Evolutionary conservation across 1,284 basidiomycete species (phyloP), one percentile per base, ranked within the genome.

Genomic region (Crepidotus sp.): DNA sequence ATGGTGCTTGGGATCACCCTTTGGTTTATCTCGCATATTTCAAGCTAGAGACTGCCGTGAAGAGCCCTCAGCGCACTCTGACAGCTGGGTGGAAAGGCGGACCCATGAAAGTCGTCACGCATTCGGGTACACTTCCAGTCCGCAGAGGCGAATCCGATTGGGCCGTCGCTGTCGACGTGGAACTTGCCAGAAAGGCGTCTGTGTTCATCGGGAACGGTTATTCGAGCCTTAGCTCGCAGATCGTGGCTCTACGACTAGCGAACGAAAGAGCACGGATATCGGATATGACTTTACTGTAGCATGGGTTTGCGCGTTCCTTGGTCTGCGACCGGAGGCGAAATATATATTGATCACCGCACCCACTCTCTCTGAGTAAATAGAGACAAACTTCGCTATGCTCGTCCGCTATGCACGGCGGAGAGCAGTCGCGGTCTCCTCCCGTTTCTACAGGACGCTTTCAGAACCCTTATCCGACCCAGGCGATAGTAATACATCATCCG

Each of bases 151-250:
- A 70, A 54, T 54, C 53, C 13, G 69, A 71, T 46, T 70, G 63
- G 57, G 54, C 57, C 18, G 67, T 69, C n/a, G 62, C 60, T 33
- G 66, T 66, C 6, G 69, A 71, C 54, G 63, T 69, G 32, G 68
- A 71, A 51, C 50, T 71, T 26, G 69, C 65, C 3, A 58, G 62
- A 35, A 57, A 57, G 21, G 67, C 69, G 8, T 61, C 64, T 19
- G 60, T 64, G 8, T 71, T 71, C 37, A 59, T 71, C 31, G 69
- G 68, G 7, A 71, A 68, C 53, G 67, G 68, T 4, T 71, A 66
- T 49, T 71, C 69, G 15, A 70, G 66, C 48, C 50, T 71, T 42
- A 67, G 62, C 48, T 63, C 68, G 0, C 66, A 68, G 45, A 59
- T 69, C 29, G 49, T 65, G n/a, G 69, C 68, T 14, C 47, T 71